Percentiles rank a stretch among this genome's conserved stretches.
Evolutionary conservation across 2,329 filamentous ascomycete species (phyloP).

Genomic region (Arthrobotrys pseudoclavata): DNA sequence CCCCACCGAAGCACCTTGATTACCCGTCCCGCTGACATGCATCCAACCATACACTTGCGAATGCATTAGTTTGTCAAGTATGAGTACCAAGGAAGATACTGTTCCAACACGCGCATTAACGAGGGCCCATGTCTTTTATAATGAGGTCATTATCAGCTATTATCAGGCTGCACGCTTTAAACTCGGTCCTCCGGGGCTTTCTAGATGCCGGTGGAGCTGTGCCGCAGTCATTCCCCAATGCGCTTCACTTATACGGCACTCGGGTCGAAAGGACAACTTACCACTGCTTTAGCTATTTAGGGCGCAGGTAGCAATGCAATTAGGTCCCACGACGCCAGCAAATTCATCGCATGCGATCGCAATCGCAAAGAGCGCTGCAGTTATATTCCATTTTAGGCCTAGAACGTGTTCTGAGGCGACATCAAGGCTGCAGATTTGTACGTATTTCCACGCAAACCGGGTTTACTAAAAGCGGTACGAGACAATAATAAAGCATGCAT

Average conservation of each 20-base stretch:
- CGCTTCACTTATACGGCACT: not conserved
- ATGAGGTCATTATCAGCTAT: not conserved
- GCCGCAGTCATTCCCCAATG: too few relatives aligned
- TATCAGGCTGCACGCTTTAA: not conserved
- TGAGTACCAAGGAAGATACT: not conserved
- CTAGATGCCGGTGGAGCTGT: not conserved
- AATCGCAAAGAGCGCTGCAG: not conserved
- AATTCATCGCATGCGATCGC: not conserved
- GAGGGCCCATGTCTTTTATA: not conserved
- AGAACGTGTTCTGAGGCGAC: too few relatives aligned
- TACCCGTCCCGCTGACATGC: not conserved
- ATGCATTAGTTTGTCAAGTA: not conserved
- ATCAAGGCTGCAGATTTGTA: too few relatives aligned
- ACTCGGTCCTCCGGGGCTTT: too few relatives aligned
- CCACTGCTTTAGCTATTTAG: not conserved
- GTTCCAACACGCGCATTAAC: not conserved
- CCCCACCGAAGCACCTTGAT: not conserved
- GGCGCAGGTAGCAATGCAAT: not conserved
- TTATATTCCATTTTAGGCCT: not conserved
- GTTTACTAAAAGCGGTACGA: too few relatives aligned
- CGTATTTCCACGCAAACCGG: too few relatives aligned
- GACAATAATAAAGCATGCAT: too few relatives aligned
- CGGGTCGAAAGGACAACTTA: not conserved
- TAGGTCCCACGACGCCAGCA: not conserved
- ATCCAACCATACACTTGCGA: not conserved